Conservation (phyloP, 345 rosid species). For the Populus davidiana region DNA sequence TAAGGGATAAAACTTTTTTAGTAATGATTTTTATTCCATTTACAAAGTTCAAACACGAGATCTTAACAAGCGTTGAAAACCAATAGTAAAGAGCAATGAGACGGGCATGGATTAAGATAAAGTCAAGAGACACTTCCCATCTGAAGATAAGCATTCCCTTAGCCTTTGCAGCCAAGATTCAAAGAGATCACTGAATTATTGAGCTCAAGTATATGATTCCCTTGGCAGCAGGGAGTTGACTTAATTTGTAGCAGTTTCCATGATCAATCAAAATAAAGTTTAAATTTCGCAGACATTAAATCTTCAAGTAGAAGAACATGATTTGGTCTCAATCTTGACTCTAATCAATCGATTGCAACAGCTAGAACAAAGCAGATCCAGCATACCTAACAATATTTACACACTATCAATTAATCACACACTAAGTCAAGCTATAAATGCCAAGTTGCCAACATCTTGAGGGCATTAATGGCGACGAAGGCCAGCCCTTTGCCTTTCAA, state of each 20-base stretch:
- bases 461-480: background rate
- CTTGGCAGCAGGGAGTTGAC: background rate
- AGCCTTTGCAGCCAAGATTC: background rate
- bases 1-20: too few relatives aligned
- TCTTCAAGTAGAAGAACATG: background rate
- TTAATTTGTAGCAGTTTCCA: background rate
- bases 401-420: background rate
- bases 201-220: background rate
- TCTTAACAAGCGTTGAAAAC: too few relatives aligned
- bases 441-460: background rate
- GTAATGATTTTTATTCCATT: too few relatives aligned
- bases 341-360: background rate
- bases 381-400: background rate
- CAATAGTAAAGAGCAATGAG: background rate
- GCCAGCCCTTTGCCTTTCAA: background rate
- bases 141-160: background rate
- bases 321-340: background rate
- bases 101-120: background rate
- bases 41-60: too few relatives aligned
- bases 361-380: background rate
- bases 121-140: background rate
- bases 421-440: background rate
- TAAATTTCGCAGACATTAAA: background rate
- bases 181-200: background rate
- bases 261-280: background rate